Evolutionary conservation across 139 green algal genomes (phyloP).

Genomic region (Chlamydomonas applanata): DNA sequence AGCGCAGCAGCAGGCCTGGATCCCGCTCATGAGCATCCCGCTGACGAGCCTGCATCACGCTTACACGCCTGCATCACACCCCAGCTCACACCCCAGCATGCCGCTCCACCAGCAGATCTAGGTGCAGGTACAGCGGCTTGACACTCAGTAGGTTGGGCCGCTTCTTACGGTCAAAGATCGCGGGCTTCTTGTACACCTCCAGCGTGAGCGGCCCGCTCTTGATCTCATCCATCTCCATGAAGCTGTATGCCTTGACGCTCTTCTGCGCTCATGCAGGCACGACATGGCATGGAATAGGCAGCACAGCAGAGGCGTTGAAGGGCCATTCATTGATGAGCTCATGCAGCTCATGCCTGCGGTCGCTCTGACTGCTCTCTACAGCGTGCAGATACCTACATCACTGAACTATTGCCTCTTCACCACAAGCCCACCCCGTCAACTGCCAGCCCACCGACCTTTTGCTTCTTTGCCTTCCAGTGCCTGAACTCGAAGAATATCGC

Average conservation of each 20-base stretch:
- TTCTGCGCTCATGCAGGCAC: constrained; percentile 25
- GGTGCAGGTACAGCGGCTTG: constrained; percentile 68
- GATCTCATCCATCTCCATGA: constrained; percentile 66
- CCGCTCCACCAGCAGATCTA: constrained; percentile 26
- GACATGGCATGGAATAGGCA: background rate
- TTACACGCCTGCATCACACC: too few species aligned
- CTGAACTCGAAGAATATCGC: constrained; percentile 75
- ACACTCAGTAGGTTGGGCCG: constrained; percentile 49
- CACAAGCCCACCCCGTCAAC: background rate
- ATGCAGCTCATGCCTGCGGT: too few species aligned
- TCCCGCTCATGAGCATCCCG: too few species aligned
- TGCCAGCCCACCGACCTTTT: constrained; percentile 50
- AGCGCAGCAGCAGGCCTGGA: too few species aligned
- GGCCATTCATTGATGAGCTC: background rate
- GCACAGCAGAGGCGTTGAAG: background rate
- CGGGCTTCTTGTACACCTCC: constrained; percentile 73
- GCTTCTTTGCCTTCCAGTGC: constrained; percentile 73
- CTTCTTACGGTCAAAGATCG: constrained; percentile 49
- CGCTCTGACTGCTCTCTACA: too few species aligned
- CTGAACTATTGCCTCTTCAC: background rate
- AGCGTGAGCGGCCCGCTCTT: constrained; percentile 37
- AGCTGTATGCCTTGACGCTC: constrained; percentile 52
- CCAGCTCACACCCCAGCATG: background rate
- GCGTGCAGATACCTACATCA: background rate
- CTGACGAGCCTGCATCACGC: too few species aligned